Evolutionary conservation across 2,329 filamentous ascomycete species (phyloP).

Genomic region (Sarocladium brachiariae): DNA sequence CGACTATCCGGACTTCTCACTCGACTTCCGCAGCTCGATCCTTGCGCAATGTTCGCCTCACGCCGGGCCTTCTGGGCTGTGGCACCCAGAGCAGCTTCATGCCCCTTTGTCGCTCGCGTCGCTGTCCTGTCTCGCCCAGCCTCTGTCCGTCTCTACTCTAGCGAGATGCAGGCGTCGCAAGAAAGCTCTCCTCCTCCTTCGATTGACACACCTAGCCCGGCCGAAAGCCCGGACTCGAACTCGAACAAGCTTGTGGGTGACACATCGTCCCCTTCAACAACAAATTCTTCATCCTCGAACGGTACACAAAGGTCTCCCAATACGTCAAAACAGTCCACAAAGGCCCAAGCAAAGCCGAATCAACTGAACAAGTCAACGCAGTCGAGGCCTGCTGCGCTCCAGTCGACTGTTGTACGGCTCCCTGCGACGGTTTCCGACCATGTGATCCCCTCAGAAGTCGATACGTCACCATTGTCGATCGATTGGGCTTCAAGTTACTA

Average conservation of each 20-base stretch:
- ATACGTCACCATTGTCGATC: conserved; percentile 20
- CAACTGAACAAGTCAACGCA: background rate
- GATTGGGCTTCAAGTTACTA: conserved; percentile 85
- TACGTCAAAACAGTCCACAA: background rate
- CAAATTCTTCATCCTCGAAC: too few species aligned
- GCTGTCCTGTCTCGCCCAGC: background rate
- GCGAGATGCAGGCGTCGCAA: background rate
- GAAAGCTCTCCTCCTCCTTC: background rate
- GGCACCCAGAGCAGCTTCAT: background rate
- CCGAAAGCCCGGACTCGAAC: too few species aligned
- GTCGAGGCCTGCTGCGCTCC: background rate
- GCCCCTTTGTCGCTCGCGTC: background rate
- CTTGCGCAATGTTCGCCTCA: conserved; percentile 21
- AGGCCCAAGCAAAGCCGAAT: background rate
- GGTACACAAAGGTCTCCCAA: too few species aligned
- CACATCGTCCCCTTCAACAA: too few species aligned
- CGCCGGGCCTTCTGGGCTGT: conserved; percentile 18
- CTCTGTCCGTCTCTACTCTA: background rate
- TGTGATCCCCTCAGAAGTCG: conserved; percentile 19
- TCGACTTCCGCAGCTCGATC: background rate
- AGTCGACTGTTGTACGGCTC: conserved; percentile 19
- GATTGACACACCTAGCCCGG: too few species aligned
- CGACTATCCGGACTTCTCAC: too few species aligned
- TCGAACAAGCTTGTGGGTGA: too few species aligned
- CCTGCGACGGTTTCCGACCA: conserved; percentile 15